Percentiles rank a stretch among this genome's conserved stretches.
Conservation (phyloP, 1,284 basidiomycete genomes). For the Anthracocystis setariae region DNA sequence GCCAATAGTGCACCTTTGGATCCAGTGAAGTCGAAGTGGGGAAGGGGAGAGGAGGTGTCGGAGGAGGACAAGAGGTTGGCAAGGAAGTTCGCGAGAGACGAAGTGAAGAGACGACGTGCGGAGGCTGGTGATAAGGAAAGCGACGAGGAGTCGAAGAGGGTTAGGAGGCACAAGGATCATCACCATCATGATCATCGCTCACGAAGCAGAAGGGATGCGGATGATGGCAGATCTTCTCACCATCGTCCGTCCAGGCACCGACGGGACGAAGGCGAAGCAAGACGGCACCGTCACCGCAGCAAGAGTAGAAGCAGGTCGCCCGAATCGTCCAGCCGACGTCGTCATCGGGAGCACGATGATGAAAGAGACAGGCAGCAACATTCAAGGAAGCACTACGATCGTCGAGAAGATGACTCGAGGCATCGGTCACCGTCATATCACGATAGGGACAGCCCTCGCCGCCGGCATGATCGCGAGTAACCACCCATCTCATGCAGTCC, state of each 20-base stretch:
- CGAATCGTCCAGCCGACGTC: slow-evolving; percentile 8
- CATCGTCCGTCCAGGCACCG: slow-evolving; percentile 10
- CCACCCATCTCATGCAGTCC: not conserved
- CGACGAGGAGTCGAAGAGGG: slow-evolving; percentile 13
- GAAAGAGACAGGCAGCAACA: not conserved
- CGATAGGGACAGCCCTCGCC: not conserved
- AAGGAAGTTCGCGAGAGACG: slow-evolving; percentile 45
- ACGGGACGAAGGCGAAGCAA: slow-evolving; percentile 10
- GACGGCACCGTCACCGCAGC: slow-evolving; percentile 18
- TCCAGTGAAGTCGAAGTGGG: slow-evolving; percentile 22
- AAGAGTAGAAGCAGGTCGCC: slow-evolving; percentile 36
- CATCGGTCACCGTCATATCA: slow-evolving; percentile 6
- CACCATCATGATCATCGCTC: slow-evolving; percentile 2
- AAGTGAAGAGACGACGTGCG: slow-evolving; percentile 29
- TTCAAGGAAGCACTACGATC: slow-evolving; percentile 2
- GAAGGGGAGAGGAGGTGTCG: slow-evolving; percentile 21
- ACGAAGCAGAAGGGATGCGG: slow-evolving; percentile 9
- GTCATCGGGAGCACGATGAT: slow-evolving; percentile 5
- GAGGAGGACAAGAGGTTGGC: slow-evolving; percentile 53
- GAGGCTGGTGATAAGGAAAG: slow-evolving; percentile 32
- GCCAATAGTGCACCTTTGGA: slow-evolving; percentile 43
- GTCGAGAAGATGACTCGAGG: not conserved
- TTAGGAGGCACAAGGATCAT: slow-evolving; percentile 9
- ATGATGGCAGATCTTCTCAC: slow-evolving; percentile 9
- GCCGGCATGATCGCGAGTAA: slow-evolving; percentile 1